A percentile compares a stretch with the other conserved stretches of the same genome.
phyloP scores from a whole-genome alignment of 805 yeast species.

The Ogataea corticis region DNA sequence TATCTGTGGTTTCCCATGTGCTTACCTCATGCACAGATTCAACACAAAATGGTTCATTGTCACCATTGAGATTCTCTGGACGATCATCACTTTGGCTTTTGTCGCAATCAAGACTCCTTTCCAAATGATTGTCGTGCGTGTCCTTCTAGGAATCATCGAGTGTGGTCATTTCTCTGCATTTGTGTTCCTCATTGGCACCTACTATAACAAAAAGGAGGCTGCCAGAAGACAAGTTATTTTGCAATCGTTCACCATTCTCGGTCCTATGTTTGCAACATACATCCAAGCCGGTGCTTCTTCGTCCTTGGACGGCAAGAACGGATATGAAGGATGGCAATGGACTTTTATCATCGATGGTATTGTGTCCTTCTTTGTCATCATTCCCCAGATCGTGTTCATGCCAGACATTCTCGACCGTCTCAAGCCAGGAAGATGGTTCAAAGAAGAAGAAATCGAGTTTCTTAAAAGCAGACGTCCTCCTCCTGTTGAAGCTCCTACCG shows the following conservation, averaged over 20 bases:
- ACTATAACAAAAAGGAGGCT: conserved; percentile 55
- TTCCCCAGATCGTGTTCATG: conserved; percentile 26
- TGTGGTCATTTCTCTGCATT: conserved; percentile 62
- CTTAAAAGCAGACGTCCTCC: conserved; percentile 11
- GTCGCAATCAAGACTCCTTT: conserved; percentile 49
- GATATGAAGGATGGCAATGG: conserved; percentile 51
- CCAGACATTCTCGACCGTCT: conserved; percentile 30
- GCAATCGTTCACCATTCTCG: conserved; percentile 61
- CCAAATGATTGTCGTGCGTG: conserved; percentile 59
- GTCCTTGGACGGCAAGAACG: conserved; percentile 23
- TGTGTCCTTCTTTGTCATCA: conserved; percentile 17
- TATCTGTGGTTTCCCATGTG: conserved; percentile 61
- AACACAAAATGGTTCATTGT: conserved; percentile 57
- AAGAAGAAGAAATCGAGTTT: conserved; percentile 15
- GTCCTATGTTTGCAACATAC: conserved; percentile 57
- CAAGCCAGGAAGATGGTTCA: conserved; percentile 31
- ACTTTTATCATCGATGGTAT: conserved; percentile 50
- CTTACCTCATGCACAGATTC: conserved; percentile 52
- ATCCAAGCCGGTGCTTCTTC: conserved; percentile 42
- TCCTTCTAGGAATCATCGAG: conserved; percentile 66
- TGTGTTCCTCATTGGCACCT: conserved; percentile 58
- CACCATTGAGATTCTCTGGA: conserved; percentile 61
- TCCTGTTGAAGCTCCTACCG: conserved; percentile 11
- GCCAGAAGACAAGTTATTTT: conserved; percentile 59
- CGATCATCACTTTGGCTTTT: conserved; percentile 57